Evolutionary conservation across 2,329 filamentous ascomycete genomes (phyloP), one percentile per base, ranked within the genome.

Genomic region (Calonectria pseudoturangicola): DNA sequence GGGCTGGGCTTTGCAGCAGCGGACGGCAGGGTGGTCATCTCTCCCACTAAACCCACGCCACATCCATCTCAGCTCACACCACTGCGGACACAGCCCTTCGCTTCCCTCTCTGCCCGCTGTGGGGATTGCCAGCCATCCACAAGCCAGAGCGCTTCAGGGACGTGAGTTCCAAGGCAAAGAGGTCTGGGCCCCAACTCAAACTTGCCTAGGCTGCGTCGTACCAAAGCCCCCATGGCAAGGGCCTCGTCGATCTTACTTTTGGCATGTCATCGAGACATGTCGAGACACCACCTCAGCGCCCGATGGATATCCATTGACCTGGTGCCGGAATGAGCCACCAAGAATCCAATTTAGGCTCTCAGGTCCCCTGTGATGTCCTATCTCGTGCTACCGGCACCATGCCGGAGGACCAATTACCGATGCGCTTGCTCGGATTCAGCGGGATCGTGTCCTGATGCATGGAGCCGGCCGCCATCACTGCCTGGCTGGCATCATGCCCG

Each of bases 231-330:
- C 33, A 5, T 12, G 54, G 63, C 45, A 71, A 51, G 64, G 54
- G 54, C 41, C 48, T 25, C 43, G 68, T 18, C 62, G 77, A 84
- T 84, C 83, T 85, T 72, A 76, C n/a, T 80, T 85, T 84, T 81
- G 74, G 76, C 68, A 74, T 74, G 78, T 79, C 82, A 84, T 84
- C 83, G 82, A 75, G 45, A 45, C 62, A 43, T 8, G 39, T 16
- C 47, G 9, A 45, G 56, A 27, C 66, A 51, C 41, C 56, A 48
- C 30, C 54, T 30, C 28, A 18, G 13, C 51, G 18, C 51, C 51
- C 18, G 51, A 36, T 51, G 54, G 54, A 60, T 60, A 12, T n/a
- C 36, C 21, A 41, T 21, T 60, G 54, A 41, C n/a, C 54, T 27
- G 33, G 54, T 25, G 54, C 54, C 33, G 54, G 54, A 60, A 58